A percentile compares a stretch with the other conserved stretches of the same genome.
phyloP scores from a whole-genome alignment of 2,329 filamentous ascomycete species.

The Capronia epimyces region DNA sequence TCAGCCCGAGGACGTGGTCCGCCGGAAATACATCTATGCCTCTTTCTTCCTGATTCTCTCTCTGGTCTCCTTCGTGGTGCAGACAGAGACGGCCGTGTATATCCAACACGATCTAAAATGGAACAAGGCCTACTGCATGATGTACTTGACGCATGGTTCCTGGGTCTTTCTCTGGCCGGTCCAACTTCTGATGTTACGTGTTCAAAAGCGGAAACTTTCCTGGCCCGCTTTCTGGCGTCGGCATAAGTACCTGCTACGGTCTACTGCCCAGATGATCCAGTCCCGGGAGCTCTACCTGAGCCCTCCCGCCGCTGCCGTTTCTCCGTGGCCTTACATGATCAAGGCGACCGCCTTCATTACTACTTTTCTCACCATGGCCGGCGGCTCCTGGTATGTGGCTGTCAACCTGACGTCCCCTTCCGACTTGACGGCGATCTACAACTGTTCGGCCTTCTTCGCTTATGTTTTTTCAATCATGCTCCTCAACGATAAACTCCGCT shows the following conservation, averaged over 20 bases:
- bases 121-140: constrained; percentile 99
- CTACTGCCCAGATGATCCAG: constrained; percentile 79
- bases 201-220: constrained; percentile 71
- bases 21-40: constrained; percentile 81
- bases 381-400: constrained; percentile 90
- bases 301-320: constrained; percentile 36
- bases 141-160: constrained; percentile 90
- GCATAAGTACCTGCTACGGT: constrained; percentile 58
- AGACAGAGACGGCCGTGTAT: constrained; percentile 93
- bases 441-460: constrained; percentile 97
- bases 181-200: constrained; percentile 71
- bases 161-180: constrained; percentile 86
- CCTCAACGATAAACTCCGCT: constrained; percentile 73
- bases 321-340: constrained; percentile 67
- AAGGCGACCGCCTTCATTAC: constrained; percentile 77
- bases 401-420: constrained; percentile 89
- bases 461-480: constrained; percentile 94
- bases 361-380: constrained; percentile 78
- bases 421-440: constrained; percentile 96
- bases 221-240: constrained; percentile 83
- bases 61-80: constrained; percentile 80
- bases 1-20: constrained; percentile 60
- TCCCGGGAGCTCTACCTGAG: constrained; percentile 64
- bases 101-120: constrained; percentile 88
- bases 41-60: constrained; percentile 76